Percentiles rank a stretch among this genome's conserved stretches.
Evolutionary conservation across 257 asterid genomes (phyloP).

Genomic region (Rauvolfia tetraphylla): DNA sequence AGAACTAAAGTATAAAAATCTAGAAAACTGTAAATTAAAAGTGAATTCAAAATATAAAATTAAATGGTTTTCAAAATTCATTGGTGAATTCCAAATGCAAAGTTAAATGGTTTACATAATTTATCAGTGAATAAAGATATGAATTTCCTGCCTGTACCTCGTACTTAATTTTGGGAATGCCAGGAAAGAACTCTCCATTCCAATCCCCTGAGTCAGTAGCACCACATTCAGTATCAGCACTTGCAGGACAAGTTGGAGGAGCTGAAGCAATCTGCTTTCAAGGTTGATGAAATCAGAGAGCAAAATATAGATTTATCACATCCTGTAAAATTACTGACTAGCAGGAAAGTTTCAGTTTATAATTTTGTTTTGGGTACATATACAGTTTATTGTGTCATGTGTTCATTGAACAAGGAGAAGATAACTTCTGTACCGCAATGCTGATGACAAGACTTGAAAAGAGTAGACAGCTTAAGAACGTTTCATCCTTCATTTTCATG

Average conservation of each 20-base stretch:
- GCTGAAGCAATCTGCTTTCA: slow-evolving; percentile 48
- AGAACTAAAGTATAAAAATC: background rate
- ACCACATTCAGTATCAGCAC: slow-evolving; percentile 37
- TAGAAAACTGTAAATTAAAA: background rate
- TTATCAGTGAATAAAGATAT: background rate
- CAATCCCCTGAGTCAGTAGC: slow-evolving; percentile 53
- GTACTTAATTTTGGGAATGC: slow-evolving; percentile 69
- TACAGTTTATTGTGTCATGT: background rate
- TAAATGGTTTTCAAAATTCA: too few relatives aligned
- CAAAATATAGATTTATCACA: background rate
- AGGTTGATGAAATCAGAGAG: background rate
- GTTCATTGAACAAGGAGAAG: background rate
- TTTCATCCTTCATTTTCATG: slow-evolving; percentile 36
- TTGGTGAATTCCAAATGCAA: background rate
- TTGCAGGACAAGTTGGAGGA: slow-evolving; percentile 91
- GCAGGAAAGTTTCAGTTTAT: background rate
- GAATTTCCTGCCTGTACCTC: slow-evolving; percentile 46
- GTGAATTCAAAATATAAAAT: background rate
- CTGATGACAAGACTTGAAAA: slow-evolving; percentile 30
- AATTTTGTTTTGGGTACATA: background rate
- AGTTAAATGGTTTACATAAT: background rate
- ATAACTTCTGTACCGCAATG: slow-evolving; percentile 41
- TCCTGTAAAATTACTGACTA: background rate
- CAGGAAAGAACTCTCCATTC: slow-evolving; percentile 86
- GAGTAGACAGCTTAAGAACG: slow-evolving; percentile 33